These are phyloP conservation scores for Cucurbita ficifolia DNA, from an alignment of 306 rosid species.

Conservation along the genomic window DNA sequence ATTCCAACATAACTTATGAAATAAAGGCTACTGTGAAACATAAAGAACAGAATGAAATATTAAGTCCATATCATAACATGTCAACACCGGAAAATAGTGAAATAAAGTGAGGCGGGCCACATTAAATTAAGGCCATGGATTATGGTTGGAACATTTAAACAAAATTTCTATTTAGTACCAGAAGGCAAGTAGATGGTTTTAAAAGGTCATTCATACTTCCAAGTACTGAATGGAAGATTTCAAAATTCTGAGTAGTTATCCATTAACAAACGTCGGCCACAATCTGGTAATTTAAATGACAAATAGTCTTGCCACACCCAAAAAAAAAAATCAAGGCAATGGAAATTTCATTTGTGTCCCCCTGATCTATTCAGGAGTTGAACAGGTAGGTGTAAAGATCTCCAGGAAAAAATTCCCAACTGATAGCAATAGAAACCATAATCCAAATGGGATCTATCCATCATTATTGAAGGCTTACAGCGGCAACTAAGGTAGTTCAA, in stretches of 20 bases:
- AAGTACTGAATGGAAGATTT: neutral
- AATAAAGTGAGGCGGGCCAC: neutral
- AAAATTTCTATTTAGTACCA: neutral
- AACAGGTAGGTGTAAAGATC: neutral
- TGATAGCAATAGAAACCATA: neutral
- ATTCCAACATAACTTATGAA: neutral
- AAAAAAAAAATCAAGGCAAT: neutral
- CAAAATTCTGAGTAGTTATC: neutral
- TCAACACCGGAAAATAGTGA: neutral
- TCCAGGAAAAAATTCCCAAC: neutral
- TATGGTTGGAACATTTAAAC: neutral
- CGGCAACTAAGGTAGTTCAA: neutral
- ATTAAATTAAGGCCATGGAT: neutral
- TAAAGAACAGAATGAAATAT: slow-evolving; percentile 1
- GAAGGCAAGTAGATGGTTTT: neutral
- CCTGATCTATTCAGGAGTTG: neutral
- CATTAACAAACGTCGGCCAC: neutral
- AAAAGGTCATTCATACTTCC: neutral
- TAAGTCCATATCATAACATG: neutral
- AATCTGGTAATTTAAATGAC: neutral
- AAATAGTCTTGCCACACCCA: neutral
- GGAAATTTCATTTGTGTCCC: neutral
- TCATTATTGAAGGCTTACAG: neutral
- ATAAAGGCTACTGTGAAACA: neutral
- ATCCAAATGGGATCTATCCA: neutral